Percentiles rank a stretch among this genome's conserved stretches.
These are phyloP conservation scores for Mycena olivaceomarginata DNA, from an alignment of 768 basidiomycete species.

Conservation along the genomic window DNA sequence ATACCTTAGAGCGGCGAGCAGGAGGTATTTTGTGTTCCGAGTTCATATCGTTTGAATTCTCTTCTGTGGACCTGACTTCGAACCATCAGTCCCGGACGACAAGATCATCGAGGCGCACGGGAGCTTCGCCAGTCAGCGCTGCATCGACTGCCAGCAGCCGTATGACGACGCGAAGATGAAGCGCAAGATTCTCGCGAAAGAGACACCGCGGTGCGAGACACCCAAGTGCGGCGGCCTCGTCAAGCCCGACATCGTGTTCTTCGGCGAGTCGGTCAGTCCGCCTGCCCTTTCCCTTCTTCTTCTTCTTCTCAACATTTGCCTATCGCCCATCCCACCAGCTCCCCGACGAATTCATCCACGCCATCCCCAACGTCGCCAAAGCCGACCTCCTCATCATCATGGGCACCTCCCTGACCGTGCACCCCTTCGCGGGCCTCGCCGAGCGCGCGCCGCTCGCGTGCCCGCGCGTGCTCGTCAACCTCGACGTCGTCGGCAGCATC, in stretches of 20 bases:
- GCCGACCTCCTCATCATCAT: slow-evolving; percentile 94
- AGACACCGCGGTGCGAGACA: slow-evolving; percentile 79
- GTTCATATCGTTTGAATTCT: no score
- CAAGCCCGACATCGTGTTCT: slow-evolving; percentile 97
- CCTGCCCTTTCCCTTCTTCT: not conserved
- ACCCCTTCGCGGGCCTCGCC: slow-evolving; percentile 91
- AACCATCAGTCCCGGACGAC: slow-evolving; percentile 68
- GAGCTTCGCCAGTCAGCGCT: slow-evolving; percentile 92
- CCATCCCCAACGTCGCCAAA: slow-evolving; percentile 70
- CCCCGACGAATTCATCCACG: slow-evolving; percentile 78
- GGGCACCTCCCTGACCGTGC: slow-evolving; percentile 92
- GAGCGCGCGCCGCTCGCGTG: slow-evolving; percentile 71
- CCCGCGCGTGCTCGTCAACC: slow-evolving; percentile 93
- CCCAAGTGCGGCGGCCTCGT: slow-evolving; percentile 80
- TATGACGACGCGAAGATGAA: slow-evolving; percentile 84
- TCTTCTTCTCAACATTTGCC: not conserved
- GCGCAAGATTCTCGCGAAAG: slow-evolving; percentile 72
- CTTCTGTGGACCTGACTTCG: not conserved
- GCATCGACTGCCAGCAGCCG: slow-evolving; percentile 80
- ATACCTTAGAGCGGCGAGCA: slow-evolving; percentile 91
- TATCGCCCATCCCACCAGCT: slow-evolving; percentile 66
- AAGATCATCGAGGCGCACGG: slow-evolving; percentile 97
- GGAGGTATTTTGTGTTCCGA: slow-evolving; percentile 56
- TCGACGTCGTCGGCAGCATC: slow-evolving; percentile 86
- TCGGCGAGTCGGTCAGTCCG: slow-evolving; percentile 73